Base-by-base conservation (phyloP, 345 rosid genomes). In the Hibiscus trionum region DNA sequence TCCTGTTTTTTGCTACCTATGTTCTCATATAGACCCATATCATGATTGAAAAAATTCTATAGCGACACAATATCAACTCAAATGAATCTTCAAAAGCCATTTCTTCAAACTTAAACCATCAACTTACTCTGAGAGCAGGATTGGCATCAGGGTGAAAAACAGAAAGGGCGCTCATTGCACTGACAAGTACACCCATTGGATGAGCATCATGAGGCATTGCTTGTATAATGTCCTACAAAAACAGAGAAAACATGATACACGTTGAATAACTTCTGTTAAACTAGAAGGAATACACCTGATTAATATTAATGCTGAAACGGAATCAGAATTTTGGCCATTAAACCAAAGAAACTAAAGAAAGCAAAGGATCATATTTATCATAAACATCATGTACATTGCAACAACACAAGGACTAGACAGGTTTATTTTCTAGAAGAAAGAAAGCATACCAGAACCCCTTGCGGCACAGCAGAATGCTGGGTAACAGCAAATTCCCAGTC, bases 131-230 rank as follows among this genome's bases (percentile, higher is more conserved):
- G 10, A 95, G 97, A 76, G 99, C 97, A 73, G 99, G 99, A 78
- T 95, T 95, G 49, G 99, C 98, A 86, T 95, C 99, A 26, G 99
- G 99, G 75, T 95, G 98, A 79, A 92, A 92, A 76, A 92, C 80
- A 60, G 99, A 92, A 74, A 95, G 97, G n/a, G 99, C 89, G 78
- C 99, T 90, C 88, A 95, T 90, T 26, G 97, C 97, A 83, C 96
- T 95, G 80, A 88, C 93, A 14, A 95, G 96, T 19, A 90, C 97
- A 75, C 99, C 97, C 99, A 92, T 95, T 27, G 99, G 99, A 69
- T 95, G 99, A 37, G 99, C 97, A 78, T 95, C 99, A 69, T 90
- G 99, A 78, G 99, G 99, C 99, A 95, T 94, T 16, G 92, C 75
- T 66, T 92, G 97, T 66, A 94, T 88, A 35, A 94, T 90, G 82